Evolutionary conservation across 2,329 filamentous ascomycete genomes (phyloP).

Genomic region (Hypoxylon sp.): DNA sequence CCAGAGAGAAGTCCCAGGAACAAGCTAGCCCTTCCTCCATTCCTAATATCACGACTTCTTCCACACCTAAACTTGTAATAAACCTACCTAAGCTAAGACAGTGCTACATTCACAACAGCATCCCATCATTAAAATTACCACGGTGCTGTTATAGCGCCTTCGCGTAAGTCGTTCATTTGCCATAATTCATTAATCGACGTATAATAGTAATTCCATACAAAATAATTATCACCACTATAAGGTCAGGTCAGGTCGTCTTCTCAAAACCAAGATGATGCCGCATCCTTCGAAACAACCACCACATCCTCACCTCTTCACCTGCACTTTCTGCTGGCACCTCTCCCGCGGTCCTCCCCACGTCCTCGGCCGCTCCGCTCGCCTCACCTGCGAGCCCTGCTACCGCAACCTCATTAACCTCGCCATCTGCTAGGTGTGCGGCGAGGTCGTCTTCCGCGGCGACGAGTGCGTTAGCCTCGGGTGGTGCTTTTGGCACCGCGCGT

Average conservation of each 20-base stretch:
- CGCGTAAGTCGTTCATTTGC: constrained; percentile 6
- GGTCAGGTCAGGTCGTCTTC: not conserved
- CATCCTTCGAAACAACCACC: constrained; percentile 12
- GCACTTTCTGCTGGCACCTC: constrained; percentile 69
- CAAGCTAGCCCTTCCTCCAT: not conserved
- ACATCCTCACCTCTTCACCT: constrained; percentile 61
- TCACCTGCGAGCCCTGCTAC: constrained; percentile 66
- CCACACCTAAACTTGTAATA: not conserved
- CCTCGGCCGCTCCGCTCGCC: constrained; percentile 64
- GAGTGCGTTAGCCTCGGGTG: constrained; percentile 72
- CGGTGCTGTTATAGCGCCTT: not conserved
- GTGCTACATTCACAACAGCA: not conserved
- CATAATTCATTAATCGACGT: not conserved
- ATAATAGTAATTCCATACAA: not conserved
- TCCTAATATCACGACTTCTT: not conserved
- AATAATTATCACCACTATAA: constrained; percentile 12
- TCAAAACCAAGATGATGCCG: constrained; percentile 5
- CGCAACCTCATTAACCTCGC: constrained; percentile 66
- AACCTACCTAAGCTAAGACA: constrained; percentile 26
- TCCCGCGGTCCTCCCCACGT: constrained; percentile 57
- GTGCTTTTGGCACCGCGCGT: constrained; percentile 72
- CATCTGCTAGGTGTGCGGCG: constrained; percentile 72
- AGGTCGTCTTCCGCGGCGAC: constrained; percentile 67
- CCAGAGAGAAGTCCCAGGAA: not conserved
- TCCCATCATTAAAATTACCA: not conserved